Conservation (phyloP, 345 rosid species). For the Linum tenue region DNA sequence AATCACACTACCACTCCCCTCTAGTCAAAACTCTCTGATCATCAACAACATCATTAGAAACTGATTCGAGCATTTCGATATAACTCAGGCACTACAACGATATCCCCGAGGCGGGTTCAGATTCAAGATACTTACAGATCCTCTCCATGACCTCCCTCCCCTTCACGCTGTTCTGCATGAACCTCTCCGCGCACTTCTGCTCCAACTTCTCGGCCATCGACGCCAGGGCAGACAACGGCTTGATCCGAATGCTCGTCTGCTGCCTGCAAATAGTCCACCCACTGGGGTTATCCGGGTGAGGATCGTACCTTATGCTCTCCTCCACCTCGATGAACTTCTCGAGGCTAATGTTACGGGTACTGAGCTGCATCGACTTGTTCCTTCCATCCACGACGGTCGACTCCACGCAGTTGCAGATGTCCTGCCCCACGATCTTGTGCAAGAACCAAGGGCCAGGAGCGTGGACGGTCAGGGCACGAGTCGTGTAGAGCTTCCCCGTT, state of each 20-base stretch:
- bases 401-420: constrained; percentile 86
- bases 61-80: neutral
- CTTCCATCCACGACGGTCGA: constrained; percentile 80
- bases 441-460: constrained; percentile 95
- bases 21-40: neutral
- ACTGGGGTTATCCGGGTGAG: constrained; percentile 77
- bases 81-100: constrained; percentile 24
- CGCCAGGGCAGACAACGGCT: constrained; percentile 80
- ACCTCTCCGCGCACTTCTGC: constrained; percentile 77
- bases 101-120: constrained; percentile 54
- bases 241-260: constrained; percentile 80
- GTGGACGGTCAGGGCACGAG: constrained; percentile 77
- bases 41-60: neutral
- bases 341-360: constrained; percentile 74
- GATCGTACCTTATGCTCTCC: constrained; percentile 74
- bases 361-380: constrained; percentile 75
- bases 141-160: constrained; percentile 97
- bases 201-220: constrained; percentile 98
- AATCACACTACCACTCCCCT: neutral
- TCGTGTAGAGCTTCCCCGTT: constrained; percentile 72
- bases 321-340: constrained; percentile 85
- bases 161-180: constrained; percentile 84
- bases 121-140: constrained; percentile 91
- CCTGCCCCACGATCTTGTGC: constrained; percentile 76
- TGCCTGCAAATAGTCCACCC: constrained; percentile 80